Evolutionary conservation across 768 basidiomycete genomes (phyloP), one percentile per base, ranked within the genome.

Genomic region (Boletus pseudo-olivaceus): DNA sequence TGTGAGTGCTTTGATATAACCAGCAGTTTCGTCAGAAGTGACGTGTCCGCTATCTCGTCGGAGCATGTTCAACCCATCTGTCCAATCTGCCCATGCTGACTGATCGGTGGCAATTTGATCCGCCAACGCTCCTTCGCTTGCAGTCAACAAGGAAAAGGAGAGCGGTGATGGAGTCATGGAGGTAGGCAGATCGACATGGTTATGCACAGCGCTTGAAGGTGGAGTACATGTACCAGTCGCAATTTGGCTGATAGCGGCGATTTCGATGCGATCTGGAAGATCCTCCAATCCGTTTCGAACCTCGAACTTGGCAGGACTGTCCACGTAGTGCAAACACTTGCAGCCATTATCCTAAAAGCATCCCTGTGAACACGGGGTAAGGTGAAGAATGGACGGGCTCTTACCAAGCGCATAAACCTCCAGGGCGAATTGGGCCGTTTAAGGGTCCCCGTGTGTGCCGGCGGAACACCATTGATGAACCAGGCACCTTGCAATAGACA

Each of bases 51-150:
- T 84, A 59, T 89, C 90, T 48, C 84, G 75, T 38, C 90, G 77
- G 39, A 95, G 78, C 84, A 95, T 89, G 62, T 91, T 91, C 69
- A 96, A 66, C 5, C 93, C 93, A 68, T 96, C 93, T 3, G 91
- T 91, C 93, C 93, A 96, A 72, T 96, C 93, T 15, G 90, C 88
- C 87, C 90, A 94, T 17, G 87, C 76, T 17, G 85, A 83, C 49
- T 82, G 79, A 68, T 93, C 84, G 29, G 85, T 82, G 4, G 90
- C 88, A 61, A 91, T 84, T 54, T 86, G 81, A 66, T 92, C 88
- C 5, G 87, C 90, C 53, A 92, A 66, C 2, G 87, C 84, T 19
- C 82, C 84, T 61, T 88, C 87, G 61, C 79, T 82, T 7, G 82
- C 76, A 53, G 81, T 85, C 48, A 91, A 69, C 47, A 94, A 72